phyloP scores from a whole-genome alignment of 73 alveolate species.

The Paramecium bursaria region DNA sequence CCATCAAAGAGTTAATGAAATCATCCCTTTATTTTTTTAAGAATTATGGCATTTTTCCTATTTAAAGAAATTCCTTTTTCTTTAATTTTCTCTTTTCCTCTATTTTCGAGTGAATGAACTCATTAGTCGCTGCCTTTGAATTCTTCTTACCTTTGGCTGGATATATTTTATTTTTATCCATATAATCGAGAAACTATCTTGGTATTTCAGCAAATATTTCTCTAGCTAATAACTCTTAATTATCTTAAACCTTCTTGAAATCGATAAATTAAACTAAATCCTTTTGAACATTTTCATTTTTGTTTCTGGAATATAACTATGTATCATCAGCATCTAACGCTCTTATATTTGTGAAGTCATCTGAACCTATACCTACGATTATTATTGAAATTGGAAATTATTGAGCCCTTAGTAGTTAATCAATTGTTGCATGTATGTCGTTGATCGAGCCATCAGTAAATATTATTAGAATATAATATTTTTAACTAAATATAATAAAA shows the following conservation, averaged over 20 bases:
- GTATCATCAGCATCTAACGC: constrained; percentile 91
- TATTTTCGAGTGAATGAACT: constrained; percentile 60
- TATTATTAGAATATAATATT: constrained; percentile 83
- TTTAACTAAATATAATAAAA: constrained; percentile 33
- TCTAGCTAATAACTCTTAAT: constrained; percentile 85
- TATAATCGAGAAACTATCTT: constrained; percentile 78
- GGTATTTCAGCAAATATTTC: constrained; percentile 94
- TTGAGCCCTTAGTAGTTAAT: constrained; percentile 90
- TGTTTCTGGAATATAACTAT: constrained; percentile 79
- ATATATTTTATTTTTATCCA: constrained; percentile 75
- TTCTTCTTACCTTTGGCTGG: constrained; percentile 74
- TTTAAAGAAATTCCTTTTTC: constrained; percentile 34
- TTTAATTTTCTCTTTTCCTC: constrained; percentile 69
- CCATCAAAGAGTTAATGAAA: constrained; percentile 19
- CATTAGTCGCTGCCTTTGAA: constrained; percentile 66
- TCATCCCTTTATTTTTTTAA: constrained; percentile 46
- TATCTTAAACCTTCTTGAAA: constrained; percentile 78
- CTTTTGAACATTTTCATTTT: constrained; percentile 74
- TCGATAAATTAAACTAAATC: constrained; percentile 91
- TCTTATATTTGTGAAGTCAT: constrained; percentile 90
- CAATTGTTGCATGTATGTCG: constrained; percentile 91
- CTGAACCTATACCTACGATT: constrained; percentile 96
- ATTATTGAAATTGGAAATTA: constrained; percentile 90
- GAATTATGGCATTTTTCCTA: constrained; percentile 36
- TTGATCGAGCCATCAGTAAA: constrained; percentile 95